These are phyloP conservation scores for Aechmea fasciata DNA, from an alignment of 176 grass and related monocot species.

Conservation along the genomic window DNA sequence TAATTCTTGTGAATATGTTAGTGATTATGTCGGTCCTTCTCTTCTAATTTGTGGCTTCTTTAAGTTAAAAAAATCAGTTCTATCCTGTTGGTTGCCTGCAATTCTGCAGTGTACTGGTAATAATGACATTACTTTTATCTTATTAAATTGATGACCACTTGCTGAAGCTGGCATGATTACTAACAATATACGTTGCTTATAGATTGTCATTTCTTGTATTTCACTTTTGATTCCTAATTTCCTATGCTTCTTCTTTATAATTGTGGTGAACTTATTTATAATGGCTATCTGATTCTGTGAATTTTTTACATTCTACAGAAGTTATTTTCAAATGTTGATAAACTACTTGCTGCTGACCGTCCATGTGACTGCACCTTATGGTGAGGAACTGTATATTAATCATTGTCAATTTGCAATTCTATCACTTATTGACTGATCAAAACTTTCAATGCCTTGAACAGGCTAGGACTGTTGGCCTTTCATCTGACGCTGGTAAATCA, in stretches of 20 bases:
- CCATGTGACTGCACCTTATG: slow-evolving; percentile 63
- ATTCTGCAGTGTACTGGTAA: background rate
- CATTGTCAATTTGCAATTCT: background rate
- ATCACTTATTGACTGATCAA: slow-evolving; percentile 9
- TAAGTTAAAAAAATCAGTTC: background rate
- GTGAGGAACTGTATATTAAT: slow-evolving; percentile 29
- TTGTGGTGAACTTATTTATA: background rate
- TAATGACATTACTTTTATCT: background rate
- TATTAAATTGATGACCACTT: background rate
- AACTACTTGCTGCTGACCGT: slow-evolving; percentile 48
- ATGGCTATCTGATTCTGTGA: slow-evolving; percentile 17
- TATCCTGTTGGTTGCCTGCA: background rate
- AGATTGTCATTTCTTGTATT: background rate
- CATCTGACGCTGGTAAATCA: slow-evolving; percentile 58
- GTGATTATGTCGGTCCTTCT: background rate
- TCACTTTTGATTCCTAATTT: background rate
- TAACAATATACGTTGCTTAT: background rate
- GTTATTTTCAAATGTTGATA: slow-evolving; percentile 71
- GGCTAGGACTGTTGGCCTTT: slow-evolving; percentile 63
- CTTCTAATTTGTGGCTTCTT: background rate
- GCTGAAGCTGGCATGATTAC: background rate
- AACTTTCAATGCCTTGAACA: slow-evolving; percentile 28
- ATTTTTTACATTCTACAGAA: slow-evolving; percentile 42
- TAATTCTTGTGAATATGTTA: background rate
- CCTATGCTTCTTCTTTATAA: background rate